phyloP scores from a whole-genome alignment of 1,139 yeast genomes.

The Suhomyces maxii region DNA sequence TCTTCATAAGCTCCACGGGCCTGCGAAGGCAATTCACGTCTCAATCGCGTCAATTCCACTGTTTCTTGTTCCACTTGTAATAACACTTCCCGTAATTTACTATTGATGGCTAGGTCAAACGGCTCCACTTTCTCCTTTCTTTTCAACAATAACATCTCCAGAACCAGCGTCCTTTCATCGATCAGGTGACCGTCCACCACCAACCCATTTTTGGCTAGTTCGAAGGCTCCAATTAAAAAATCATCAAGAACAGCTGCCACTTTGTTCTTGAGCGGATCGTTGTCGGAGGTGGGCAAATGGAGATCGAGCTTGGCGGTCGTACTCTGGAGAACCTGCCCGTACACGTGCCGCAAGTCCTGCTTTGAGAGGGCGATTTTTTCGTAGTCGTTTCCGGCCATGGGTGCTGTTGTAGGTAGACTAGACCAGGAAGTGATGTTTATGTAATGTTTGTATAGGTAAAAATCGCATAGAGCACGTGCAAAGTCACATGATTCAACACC shows the following conservation, averaged over 20 bases:
- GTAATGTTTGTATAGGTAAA: too few species aligned
- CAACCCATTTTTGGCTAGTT: conserved; percentile 50
- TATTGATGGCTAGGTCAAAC: conserved; percentile 59
- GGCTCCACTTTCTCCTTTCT: conserved; percentile 53
- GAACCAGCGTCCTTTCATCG: conserved; percentile 10
- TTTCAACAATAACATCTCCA: conserved; percentile 31
- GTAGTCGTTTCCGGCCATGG: conserved; percentile 8
- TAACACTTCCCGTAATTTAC: conserved; percentile 51
- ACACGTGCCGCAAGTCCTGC: conserved; percentile 53
- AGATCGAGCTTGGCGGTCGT: conserved; percentile 45
- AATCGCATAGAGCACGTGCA: background rate
- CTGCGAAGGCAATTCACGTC: conserved; percentile 52
- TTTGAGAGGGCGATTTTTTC: conserved; percentile 48
- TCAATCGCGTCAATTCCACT: conserved; percentile 48
- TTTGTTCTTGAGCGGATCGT: conserved; percentile 47
- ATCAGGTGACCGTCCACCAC: conserved; percentile 49
- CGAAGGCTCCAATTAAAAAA: conserved; percentile 50
- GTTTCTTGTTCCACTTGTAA: conserved; percentile 60
- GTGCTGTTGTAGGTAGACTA: background rate
- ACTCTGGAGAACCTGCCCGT: conserved; percentile 39
- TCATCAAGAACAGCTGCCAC: conserved; percentile 46
- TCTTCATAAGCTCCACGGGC: conserved; percentile 29
- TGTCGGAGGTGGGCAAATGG: conserved; percentile 47
- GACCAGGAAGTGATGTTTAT: too few species aligned
- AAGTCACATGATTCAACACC: background rate